A percentile compares a stretch with the other conserved stretches of the same genome.
Evolutionary conservation across 805 yeast species (phyloP).

Genomic region (Candida anglica): DNA sequence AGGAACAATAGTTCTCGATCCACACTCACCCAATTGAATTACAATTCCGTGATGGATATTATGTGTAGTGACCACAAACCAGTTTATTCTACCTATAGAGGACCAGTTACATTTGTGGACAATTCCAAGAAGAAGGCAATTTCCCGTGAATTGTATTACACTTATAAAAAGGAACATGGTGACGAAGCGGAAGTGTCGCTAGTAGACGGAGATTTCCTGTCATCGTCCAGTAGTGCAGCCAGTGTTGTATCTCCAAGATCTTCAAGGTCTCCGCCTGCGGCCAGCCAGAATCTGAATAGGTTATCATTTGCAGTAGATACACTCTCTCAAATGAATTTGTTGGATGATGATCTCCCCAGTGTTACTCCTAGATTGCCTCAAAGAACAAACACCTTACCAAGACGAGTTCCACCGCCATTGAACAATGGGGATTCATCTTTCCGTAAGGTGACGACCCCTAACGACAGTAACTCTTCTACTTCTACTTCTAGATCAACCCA

Average conservation of each 20-base stretch:
- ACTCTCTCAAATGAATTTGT: conserved; percentile 32
- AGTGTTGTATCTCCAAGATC: too few relatives aligned
- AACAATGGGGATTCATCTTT: too few relatives aligned
- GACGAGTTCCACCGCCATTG: conserved; percentile 31
- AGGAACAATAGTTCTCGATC: conserved; percentile 6
- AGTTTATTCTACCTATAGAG: conserved; percentile 73
- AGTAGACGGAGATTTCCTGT: conserved; percentile 1
- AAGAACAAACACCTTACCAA: conserved; percentile 16
- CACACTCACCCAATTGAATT: conserved; percentile 55
- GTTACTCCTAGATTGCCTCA: conserved; percentile 21
- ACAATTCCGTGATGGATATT: conserved; percentile 59
- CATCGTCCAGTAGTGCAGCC: too few relatives aligned
- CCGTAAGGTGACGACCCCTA: too few relatives aligned
- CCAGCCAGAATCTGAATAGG: conserved; percentile 1
- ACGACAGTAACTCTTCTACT: background rate
- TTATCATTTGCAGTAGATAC: conserved; percentile 22
- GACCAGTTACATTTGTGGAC: conserved; percentile 66
- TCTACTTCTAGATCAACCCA: conserved; percentile 5
- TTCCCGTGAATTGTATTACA: conserved; percentile 22
- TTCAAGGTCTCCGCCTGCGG: conserved; percentile 8
- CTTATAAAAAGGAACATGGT: conserved; percentile 26
- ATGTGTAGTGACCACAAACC: conserved; percentile 88
- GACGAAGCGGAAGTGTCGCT: conserved; percentile 11
- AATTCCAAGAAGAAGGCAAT: conserved; percentile 24
- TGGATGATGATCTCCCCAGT: conserved; percentile 21